phyloP scores from a whole-genome alignment of 768 basidiomycete genomes.

The Amanita polypyramis region DNA sequence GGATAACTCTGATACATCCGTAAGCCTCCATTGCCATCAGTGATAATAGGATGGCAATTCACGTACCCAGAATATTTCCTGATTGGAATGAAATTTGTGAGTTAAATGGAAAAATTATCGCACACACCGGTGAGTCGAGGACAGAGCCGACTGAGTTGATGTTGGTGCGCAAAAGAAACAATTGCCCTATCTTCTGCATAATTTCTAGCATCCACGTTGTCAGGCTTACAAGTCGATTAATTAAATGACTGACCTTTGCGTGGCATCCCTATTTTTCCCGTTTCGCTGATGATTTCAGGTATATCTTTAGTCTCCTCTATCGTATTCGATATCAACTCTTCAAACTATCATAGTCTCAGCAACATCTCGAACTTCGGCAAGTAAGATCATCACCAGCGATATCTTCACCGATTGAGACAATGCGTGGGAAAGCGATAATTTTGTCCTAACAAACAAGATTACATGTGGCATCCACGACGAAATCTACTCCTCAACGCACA shows the following conservation, averaged over 20 bases:
- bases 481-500: slow-evolving; percentile 40
- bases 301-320: slow-evolving; percentile 97
- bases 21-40: not conserved
- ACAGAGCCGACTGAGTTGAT: slow-evolving; percentile 95
- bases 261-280: slow-evolving; percentile 87
- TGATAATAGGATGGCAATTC: not conserved
- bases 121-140: slow-evolving; percentile 82
- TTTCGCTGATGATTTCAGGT: slow-evolving; percentile 86
- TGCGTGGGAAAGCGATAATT: slow-evolving; percentile 89
- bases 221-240: slow-evolving; percentile 7
- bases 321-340: slow-evolving; percentile 83
- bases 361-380: not conserved
- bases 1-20: slow-evolving; percentile 64
- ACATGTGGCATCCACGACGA: slow-evolving; percentile 9
- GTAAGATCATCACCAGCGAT: slow-evolving; percentile 49
- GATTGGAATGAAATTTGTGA: slow-evolving; percentile 2
- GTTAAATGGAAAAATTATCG: not conserved
- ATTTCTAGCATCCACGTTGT: slow-evolving; percentile 47
- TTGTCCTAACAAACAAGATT: slow-evolving; percentile 54
- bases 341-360: slow-evolving; percentile 44
- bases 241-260: slow-evolving; percentile 49
- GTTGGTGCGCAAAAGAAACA: slow-evolving; percentile 88
- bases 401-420: slow-evolving; percentile 96
- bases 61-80: slow-evolving; percentile 93
- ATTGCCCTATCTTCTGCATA: slow-evolving; percentile 93